These are phyloP conservation scores for Talaromyces sp. DNA, from an alignment of 2,329 filamentous ascomycete genomes.

Conservation along the genomic window DNA sequence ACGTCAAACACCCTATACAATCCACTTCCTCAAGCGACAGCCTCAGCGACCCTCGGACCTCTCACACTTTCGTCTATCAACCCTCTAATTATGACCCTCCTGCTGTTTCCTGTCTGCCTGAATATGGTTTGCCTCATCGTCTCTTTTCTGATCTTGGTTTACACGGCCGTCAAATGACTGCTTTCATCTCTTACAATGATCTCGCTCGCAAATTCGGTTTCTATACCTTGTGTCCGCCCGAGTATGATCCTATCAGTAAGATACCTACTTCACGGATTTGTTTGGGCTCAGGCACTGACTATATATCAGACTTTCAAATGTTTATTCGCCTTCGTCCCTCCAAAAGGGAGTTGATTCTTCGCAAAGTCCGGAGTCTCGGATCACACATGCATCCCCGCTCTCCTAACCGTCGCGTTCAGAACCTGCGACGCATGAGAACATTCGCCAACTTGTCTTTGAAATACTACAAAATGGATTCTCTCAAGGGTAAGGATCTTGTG, in stretches of 20 bases:
- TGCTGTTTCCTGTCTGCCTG: conserved; percentile 23
- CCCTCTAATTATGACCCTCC: conserved; percentile 18
- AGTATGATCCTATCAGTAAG: conserved; percentile 19
- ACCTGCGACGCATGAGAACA: conserved; percentile 39
- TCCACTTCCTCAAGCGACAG: conserved; percentile 18
- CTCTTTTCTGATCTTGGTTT: conserved; percentile 23
- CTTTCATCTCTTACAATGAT: conserved; percentile 30
- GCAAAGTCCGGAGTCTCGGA: conserved; percentile 34
- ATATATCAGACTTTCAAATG: conserved; percentile 6
- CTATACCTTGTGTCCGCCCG: conserved; percentile 20
- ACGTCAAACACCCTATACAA: conserved; percentile 24
- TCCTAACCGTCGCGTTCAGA: conserved; percentile 21
- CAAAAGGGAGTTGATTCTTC: conserved; percentile 24
- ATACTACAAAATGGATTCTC: conserved; percentile 29
- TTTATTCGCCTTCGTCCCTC: conserved; percentile 17
- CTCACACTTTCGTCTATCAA: conserved; percentile 9
- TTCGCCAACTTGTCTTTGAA: conserved; percentile 32
- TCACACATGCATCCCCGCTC: conserved; percentile 31
- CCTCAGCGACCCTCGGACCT: background rate
- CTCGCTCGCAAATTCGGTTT: conserved; percentile 27
- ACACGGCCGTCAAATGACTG: conserved; percentile 27
- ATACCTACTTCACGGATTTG: background rate
- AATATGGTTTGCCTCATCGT: conserved; percentile 23
- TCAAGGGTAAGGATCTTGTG: conserved; percentile 39
- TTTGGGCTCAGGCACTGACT: background rate